Conservation (phyloP, 1,284 basidiomycete genomes). For the Ceratobasidium sp. region DNA sequence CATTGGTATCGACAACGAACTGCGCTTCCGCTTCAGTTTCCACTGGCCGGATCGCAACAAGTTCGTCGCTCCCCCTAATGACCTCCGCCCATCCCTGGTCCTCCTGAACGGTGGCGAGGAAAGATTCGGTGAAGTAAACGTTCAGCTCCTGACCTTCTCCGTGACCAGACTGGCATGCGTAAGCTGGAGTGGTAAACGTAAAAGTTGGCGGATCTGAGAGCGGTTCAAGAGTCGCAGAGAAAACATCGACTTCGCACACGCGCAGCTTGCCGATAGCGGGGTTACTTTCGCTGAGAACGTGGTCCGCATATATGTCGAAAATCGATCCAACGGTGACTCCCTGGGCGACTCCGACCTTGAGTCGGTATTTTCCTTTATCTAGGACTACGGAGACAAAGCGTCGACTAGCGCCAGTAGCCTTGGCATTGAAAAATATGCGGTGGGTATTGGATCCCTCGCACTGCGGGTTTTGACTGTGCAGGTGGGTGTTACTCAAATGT, state of each 20-base stretch:
- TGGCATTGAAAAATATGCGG: conserved; percentile 19
- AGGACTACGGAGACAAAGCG: background rate
- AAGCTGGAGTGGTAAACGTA: background rate
- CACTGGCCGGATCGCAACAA: background rate
- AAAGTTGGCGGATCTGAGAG: background rate
- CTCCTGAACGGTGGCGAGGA: background rate
- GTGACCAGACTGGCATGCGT: background rate
- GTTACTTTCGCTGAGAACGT: background rate
- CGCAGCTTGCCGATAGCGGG: background rate
- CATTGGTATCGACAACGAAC: background rate
- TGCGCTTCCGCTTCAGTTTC: background rate
- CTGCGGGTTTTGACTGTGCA: background rate
- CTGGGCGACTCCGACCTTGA: conserved; percentile 1
- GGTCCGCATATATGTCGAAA: background rate
- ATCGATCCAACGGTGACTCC: background rate
- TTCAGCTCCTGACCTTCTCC: background rate
- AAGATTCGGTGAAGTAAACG: background rate
- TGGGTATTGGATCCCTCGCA: background rate
- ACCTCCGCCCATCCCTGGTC: background rate
- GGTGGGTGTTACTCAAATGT: too few species aligned
- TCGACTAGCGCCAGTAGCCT: background rate
- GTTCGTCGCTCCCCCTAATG: background rate
- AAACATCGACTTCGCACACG: background rate
- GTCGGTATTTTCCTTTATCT: background rate
- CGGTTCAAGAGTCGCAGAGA: background rate